Base-by-base conservation (phyloP, 768 basidiomycete genomes). In the Candolleomyces eurysporus region DNA sequence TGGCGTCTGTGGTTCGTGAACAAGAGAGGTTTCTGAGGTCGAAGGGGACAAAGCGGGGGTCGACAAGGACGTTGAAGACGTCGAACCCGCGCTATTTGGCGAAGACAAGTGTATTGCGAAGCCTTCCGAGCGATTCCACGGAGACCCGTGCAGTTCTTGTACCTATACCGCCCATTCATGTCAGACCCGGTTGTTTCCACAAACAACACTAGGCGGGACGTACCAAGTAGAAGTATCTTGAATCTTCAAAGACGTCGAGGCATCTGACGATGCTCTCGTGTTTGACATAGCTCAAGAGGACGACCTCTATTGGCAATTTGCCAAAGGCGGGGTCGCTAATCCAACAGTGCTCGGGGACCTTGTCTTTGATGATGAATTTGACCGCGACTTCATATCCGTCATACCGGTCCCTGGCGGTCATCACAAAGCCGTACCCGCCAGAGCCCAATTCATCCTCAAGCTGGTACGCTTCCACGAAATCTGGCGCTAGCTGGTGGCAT, bases 361-460 rank as follows among this genome's bases (percentile, higher is more conserved):
- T 82, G 79, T 88, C 82, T 73, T 93, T 95, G 77, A 91, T 85
- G 69, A 98, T 94, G 72, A 98, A 97, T 76, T 98, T 98, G 73
- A 97, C 91, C 0, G 95, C 95, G 57, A 95, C 94, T 70, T 94
- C 91, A 60, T 78, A 72, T 0, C 80, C 79, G 50, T 83, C 79
- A 32, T 64, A 66, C 14, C 84, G 85, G 69, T 92, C 85, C 40
- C 79, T 75, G 10, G 93, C 94, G 3, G 90, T 90, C 83, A 96
- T 91, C 30, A 98, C 96, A 71, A 98, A 97, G 2, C 95, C 95
- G 70, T 95, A 98, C 17, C 95, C 95, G 48, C 96, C 96, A 10
- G 88, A 87, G 46, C 96, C 96, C 26, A 98, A 81, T 70, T 92
- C 89, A 65, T 90, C 91, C 42, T 82, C 83, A 22, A 91, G 83